Conservation (phyloP, 306 rosid genomes). For the Lupinus albus region DNA sequence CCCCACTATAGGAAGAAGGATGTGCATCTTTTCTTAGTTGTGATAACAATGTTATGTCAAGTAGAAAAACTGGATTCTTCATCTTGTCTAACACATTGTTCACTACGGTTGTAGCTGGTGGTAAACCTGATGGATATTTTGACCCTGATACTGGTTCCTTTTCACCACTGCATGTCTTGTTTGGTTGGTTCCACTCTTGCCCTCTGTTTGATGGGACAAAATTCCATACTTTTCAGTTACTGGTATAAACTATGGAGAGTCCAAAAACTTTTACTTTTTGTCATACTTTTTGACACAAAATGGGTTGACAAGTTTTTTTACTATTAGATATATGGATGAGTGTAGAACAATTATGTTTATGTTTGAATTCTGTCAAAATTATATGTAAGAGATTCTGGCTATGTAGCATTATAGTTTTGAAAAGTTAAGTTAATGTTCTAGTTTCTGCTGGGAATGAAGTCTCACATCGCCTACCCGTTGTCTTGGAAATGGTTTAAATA, state of each 20-base stretch:
- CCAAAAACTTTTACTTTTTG: no score
- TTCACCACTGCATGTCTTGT: constrained; percentile 73
- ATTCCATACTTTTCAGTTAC: not conserved
- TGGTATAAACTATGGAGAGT: not conserved
- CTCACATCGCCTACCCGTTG: no score
- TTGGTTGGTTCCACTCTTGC: constrained; percentile 80
- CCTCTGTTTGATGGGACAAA: constrained; percentile 55
- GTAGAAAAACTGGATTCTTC: constrained; percentile 62
- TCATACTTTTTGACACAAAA: not conserved
- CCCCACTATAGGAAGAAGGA: constrained; percentile 62
- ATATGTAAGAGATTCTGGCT: not conserved
- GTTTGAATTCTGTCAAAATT: not conserved
- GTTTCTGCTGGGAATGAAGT: no score
- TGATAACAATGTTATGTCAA: constrained; percentile 85
- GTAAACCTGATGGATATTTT: constrained; percentile 69
- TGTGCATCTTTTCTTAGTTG: constrained; percentile 89
- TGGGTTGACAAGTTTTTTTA: not conserved
- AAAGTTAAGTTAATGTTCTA: not conserved
- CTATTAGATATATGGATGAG: not conserved
- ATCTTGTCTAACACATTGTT: constrained; percentile 66
- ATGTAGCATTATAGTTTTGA: not conserved
- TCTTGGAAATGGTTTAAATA: no score
- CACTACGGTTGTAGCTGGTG: constrained; percentile 67
- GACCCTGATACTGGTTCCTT: constrained; percentile 69
- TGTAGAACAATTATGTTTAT: not conserved